Percentiles rank a stretch among this genome's conserved stretches.
Evolutionary conservation across 2,329 filamentous ascomycete genomes (phyloP).

Genomic region (Colletotrichum sp.): DNA sequence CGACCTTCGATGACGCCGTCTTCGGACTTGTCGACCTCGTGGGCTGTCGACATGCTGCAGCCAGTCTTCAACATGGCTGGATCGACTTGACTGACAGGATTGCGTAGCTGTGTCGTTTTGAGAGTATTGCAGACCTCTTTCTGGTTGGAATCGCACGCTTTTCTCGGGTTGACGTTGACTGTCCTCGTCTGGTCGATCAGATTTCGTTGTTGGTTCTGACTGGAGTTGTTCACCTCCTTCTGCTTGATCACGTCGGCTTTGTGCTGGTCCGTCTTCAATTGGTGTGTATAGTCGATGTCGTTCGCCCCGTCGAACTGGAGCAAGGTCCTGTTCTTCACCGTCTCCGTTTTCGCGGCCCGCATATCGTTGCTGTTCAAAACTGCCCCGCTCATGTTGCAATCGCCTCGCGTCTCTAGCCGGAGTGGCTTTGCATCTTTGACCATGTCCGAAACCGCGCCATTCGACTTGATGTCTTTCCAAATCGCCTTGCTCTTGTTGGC

Average conservation of each 20-base stretch:
- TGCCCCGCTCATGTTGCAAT: background rate
- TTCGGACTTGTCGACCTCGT: background rate
- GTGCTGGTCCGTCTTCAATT: background rate
- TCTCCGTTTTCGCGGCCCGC: background rate
- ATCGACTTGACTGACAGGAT: background rate
- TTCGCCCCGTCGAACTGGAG: background rate
- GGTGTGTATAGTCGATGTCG: background rate
- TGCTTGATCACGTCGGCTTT: background rate
- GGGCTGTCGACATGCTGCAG: background rate
- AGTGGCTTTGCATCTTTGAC: background rate
- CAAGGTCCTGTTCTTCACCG: background rate
- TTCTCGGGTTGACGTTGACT: background rate
- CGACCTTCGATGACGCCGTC: conserved; percentile 18
- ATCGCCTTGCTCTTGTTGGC: background rate
- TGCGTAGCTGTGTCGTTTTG: background rate
- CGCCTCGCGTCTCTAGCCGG: background rate
- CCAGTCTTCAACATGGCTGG: background rate
- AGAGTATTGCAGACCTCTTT: background rate
- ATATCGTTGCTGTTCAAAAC: background rate
- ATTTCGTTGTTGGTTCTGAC: background rate
- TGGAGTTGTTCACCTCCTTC: background rate
- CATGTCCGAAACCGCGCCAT: background rate
- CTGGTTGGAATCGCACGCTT: background rate
- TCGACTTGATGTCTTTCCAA: background rate
- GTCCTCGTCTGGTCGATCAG: background rate